These are phyloP conservation scores for Alternaria postmessia DNA, from an alignment of 2,329 filamentous ascomycete genomes.

Conservation along the genomic window DNA sequence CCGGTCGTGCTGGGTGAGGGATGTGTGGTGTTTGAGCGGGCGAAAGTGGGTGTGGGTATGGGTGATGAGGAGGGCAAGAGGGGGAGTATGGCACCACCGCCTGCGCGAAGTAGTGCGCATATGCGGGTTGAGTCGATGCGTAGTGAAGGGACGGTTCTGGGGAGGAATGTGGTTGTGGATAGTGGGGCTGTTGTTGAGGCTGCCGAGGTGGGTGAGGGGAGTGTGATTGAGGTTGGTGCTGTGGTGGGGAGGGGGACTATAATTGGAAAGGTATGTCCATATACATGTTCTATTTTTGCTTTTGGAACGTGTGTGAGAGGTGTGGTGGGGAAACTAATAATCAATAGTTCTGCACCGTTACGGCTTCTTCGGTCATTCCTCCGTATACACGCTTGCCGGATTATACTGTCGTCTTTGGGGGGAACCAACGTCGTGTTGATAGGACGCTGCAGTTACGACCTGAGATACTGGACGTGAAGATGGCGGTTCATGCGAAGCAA, in stretches of 20 bases:
- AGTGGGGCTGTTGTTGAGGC: conserved; percentile 53
- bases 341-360: conserved; percentile 55
- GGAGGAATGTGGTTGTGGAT: conserved; percentile 55
- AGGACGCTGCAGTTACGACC: conserved; percentile 46
- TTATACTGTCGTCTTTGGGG: conserved; percentile 56
- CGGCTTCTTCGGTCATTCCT: conserved; percentile 47
- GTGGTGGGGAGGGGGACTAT: conserved; percentile 44
- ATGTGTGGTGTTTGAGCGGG: conserved; percentile 79
- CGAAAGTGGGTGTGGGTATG: conserved; percentile 51
- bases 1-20: conserved; percentile 55
- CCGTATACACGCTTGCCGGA: conserved; percentile 53
- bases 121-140: conserved; percentile 23
- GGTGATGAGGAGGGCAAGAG: conserved; percentile 31
- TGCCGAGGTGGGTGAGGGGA: conserved; percentile 49
- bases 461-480: conserved; percentile 40
- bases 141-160: conserved; percentile 49
- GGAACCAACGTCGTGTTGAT: conserved; percentile 50
- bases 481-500: conserved; percentile 45
- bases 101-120: conserved; percentile 15
- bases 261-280: conserved; percentile 55
- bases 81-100: conserved; percentile 20
- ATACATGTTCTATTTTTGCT: neutral
- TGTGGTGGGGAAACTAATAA: neutral
- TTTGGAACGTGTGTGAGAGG: conserved; percentile 9
- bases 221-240: conserved; percentile 44